Evolutionary conservation across 1,284 basidiomycete genomes (phyloP).

Genomic region (Ustilago xerochloae): DNA sequence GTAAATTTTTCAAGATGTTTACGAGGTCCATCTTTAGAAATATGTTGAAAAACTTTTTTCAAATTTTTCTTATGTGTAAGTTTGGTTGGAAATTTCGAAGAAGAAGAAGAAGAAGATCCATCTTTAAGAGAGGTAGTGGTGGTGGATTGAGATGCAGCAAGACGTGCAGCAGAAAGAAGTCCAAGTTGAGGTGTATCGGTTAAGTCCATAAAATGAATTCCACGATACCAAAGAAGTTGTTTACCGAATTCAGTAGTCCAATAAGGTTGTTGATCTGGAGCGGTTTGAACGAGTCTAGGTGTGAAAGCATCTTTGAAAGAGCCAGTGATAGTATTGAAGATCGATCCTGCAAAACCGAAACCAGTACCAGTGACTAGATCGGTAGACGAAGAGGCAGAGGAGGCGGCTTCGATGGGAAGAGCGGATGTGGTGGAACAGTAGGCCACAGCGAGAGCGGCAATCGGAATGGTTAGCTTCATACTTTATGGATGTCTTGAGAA

Average conservation of each 20-base stretch:
- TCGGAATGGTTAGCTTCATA: conserved; percentile 42
- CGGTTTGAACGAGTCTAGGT: conserved; percentile 41
- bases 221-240: conserved; percentile 45
- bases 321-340: conserved; percentile 17
- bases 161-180: conserved; percentile 17
- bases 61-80: conserved; percentile 40
- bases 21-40: conserved; percentile 52
- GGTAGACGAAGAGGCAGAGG: background rate
- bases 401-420: conserved; percentile 8
- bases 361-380: conserved; percentile 18
- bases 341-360: conserved; percentile 22
- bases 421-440: conserved; percentile 20
- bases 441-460: conserved; percentile 16
- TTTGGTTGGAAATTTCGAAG: conserved; percentile 43
- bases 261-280: conserved; percentile 37
- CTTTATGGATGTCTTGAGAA: too few species aligned
- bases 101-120: too few species aligned
- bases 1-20: conserved; percentile 71
- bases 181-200: conserved; percentile 48
- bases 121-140: background rate
- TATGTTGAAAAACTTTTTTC: conserved; percentile 37
- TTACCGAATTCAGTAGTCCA: conserved; percentile 63
- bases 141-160: background rate
- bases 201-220: conserved; percentile 60
- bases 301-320: conserved; percentile 23